phyloP scores from a whole-genome alignment of 441 rosid genomes.

The Melastoma candidum region DNA sequence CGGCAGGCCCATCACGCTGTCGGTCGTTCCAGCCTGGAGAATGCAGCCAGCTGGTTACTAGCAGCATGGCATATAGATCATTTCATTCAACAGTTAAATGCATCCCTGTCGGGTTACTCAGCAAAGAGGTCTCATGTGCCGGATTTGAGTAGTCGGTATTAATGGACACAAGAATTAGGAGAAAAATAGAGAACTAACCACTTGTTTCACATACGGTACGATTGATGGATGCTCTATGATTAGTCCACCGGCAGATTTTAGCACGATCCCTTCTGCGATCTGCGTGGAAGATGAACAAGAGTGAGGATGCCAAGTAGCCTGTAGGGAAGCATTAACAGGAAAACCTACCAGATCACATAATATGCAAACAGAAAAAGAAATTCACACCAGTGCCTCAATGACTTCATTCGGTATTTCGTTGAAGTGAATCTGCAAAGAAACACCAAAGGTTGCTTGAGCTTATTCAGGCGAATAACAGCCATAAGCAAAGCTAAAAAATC shows the following conservation, averaged over 20 bases:
- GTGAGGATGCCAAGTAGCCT: slow-evolving; percentile 1
- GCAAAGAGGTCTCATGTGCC: no score
- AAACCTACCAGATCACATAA: neutral
- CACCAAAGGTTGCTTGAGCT: neutral
- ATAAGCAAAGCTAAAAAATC: no score
- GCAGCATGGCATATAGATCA: no score
- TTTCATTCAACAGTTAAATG: no score
- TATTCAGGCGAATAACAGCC: no score
- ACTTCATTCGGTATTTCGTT: slow-evolving; percentile 70
- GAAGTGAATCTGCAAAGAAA: slow-evolving; percentile 63
- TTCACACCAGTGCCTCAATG: slow-evolving; percentile 69
- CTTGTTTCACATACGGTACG: slow-evolving; percentile 58
- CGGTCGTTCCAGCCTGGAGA: slow-evolving; percentile 51
- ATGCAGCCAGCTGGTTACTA: neutral
- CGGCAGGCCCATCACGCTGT: slow-evolving; percentile 68
- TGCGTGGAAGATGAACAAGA: slow-evolving; percentile 18
- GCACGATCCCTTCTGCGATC: slow-evolving; percentile 75
- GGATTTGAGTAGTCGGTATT: no score
- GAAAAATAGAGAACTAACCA: slow-evolving; percentile 38
- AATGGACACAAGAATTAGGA: no score
- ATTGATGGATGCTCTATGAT: slow-evolving; percentile 70
- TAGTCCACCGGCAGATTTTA: slow-evolving; percentile 73
- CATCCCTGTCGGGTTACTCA: no score
- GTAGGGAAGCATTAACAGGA: neutral
- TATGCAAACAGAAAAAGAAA: neutral